Evolutionary conservation across 148 eudicot species (phyloP), one percentile per base, ranked within the genome.

Genomic region (Rhododendron ovatum): DNA sequence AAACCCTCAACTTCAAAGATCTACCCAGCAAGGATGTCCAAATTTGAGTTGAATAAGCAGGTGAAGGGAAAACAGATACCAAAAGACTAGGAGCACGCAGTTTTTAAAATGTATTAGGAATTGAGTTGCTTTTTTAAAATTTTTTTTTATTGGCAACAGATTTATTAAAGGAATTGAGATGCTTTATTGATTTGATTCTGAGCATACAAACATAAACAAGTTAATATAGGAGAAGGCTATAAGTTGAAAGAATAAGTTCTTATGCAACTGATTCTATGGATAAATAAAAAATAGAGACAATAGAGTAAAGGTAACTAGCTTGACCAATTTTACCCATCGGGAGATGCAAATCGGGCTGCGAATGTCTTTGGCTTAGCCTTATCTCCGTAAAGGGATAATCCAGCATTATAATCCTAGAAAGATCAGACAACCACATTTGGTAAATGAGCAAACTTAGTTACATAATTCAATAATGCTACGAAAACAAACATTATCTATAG

Each of bases 331-430:
- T 98, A 98, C 99, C 99, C 98, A 91, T 98, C 98, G 79, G 96
- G 43, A 88, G 98, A 90, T 26, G 95, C 92, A 91, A 98, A 98
- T 35, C 94, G 95, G 84, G 99, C 99, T 22, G 98, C 98, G 87
- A 91, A 98, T 79, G 93, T 91, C 93, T 93, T 95, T 51, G 98
- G 90, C 91, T 98, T 98, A 83, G 86, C 99, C 89, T 94, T 98
- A 87, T 98, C 99, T 87, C 99, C 99, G 86, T 98, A 98, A 61
- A 98, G 95, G 81, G 99, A 92, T 59, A 88, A 81, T 77, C 98
- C 99, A 78, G 92, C 96, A 90, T 92, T 98, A 82, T 85, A 92
- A 92, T 98, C 99, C 99, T 98, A 75, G 55, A 86, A 61, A 55
- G 35, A 61, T 13, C 57, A 74, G 39, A 39, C 57, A n/a, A 28